Evolutionary conservation across 306 rosid genomes (phyloP), one percentile per base, ranked within the genome.

Genomic region (Vachellia collinsii): DNA sequence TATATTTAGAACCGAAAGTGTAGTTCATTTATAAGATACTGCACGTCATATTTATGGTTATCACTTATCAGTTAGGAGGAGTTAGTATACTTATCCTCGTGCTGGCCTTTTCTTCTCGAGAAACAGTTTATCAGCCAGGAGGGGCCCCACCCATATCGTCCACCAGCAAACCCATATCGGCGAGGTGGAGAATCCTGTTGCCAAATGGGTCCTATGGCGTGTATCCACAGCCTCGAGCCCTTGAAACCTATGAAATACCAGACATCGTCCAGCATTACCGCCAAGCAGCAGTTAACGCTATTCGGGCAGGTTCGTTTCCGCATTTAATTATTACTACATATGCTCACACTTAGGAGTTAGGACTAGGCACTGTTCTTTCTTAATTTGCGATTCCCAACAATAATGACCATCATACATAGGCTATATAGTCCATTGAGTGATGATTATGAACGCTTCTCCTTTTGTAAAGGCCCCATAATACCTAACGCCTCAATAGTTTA

Each of bases 61-160:
- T 70, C 39, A n/a, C 43, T 74, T 43, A 13, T 47, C 25, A 62
- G 74, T 71, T 59, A 68, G 37, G 62, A n/a, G 39, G 12, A 50
- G 69, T 77, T 47, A 68, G 22, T 50, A 29, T 29, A 62, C 46
- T 77, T 53, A 41, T 37, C 54, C 72, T 75, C 72, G n/a, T 75
- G 43, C 54, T 25, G 75, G 39, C 37, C 17, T 43, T 65, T 58
- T 81, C 70, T 12, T 43, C 16, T 23, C 78, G 38, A 74, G 50
- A 46, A 79, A 39, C 84, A 95, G 99, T 88, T 80, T 88, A 88
- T 86, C 99, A 93, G 85, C 94, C 93, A 20, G 83, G 90, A 61
- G 96, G 90, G 56, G 87, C 80, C 6, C 63, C 91, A 6, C 98
- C 99, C 0, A 87, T 95, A 72, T 95, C 99, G 1, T 91, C 99